Conservation (phyloP, 1,284 basidiomycete genomes). For the Ustilago cynodontis region DNA sequence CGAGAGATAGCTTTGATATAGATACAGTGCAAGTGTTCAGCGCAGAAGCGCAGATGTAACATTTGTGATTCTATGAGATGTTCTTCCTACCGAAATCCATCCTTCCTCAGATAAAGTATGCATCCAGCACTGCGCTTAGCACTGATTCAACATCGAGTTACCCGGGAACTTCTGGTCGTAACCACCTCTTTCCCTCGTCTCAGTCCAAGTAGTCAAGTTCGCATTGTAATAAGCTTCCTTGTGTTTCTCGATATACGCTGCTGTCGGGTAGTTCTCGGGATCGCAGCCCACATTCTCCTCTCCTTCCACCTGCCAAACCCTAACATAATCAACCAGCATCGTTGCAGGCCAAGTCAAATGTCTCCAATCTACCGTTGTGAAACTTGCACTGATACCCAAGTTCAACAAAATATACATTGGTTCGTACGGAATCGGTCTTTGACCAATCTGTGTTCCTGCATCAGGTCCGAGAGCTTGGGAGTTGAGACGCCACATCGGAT, state of each 20-base stretch:
- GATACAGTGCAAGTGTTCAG: neutral
- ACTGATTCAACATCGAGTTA: slow-evolving; percentile 51
- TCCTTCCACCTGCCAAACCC: slow-evolving; percentile 61
- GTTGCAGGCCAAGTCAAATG: slow-evolving; percentile 33
- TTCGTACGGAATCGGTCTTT: slow-evolving; percentile 79
- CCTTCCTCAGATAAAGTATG: neutral
- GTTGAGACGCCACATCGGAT: slow-evolving; percentile 73
- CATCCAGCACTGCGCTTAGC: slow-evolving; percentile 25
- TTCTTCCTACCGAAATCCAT: neutral
- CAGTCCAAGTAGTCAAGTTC: slow-evolving; percentile 63
- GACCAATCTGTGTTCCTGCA: slow-evolving; percentile 76
- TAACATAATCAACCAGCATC: slow-evolving; percentile 58
- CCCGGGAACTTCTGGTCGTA: slow-evolving; percentile 51
- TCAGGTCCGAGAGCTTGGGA: slow-evolving; percentile 81
- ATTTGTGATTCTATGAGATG: slow-evolving; percentile 3
- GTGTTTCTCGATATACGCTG: slow-evolving; percentile 66
- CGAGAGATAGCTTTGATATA: neutral
- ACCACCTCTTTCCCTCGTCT: slow-evolving; percentile 43
- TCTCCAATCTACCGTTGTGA: slow-evolving; percentile 42
- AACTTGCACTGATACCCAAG: slow-evolving; percentile 58
- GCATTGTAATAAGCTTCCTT: slow-evolving; percentile 63
- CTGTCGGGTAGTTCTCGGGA: slow-evolving; percentile 67
- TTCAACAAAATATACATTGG: slow-evolving; percentile 65
- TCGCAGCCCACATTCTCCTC: slow-evolving; percentile 70
- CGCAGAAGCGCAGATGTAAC: neutral